Base-by-base conservation (phyloP, 148 eudicot species). In the Camellia sinensis region DNA sequence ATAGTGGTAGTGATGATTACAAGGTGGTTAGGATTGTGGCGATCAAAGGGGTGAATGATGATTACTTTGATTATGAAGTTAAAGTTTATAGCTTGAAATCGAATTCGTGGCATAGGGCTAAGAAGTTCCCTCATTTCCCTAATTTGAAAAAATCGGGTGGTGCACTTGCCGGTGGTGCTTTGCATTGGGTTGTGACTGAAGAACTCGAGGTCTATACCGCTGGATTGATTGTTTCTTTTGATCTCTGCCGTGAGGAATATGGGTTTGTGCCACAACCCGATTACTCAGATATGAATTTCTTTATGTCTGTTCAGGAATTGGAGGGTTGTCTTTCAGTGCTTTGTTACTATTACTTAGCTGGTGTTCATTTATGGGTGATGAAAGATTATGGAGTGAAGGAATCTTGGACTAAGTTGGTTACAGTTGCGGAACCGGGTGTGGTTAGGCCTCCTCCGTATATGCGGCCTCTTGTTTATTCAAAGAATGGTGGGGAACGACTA, bases 331-430 rank as follows among this genome's bases (percentile, higher is more conserved):
- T 89, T 29, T 74, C 73, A 56, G 37, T 84, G 8, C 0, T 85
- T n/a, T n/a, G 85, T 56, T 66, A 75, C 71, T 79, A 81, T 75
- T 19, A 19, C 9, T 18, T 48, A 40, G 53, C 62, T 40, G 22
- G 71, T 48, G 74, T 73, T 67, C 89, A 90, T 62, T 19, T 90
- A 22, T 90, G 93, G 92, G 83, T 89, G 29, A 85, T 89, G 92
- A 78, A 85, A 67, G 82, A 80, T 44, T 89, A 87, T 65, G 90
- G 85, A 43, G 86, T 84, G 54, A 67, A 79, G 54, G 83, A 83
- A 37, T 86, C 90, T 1, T 89, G 92, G 92, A 69, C 72, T n/a
- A 87, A 84, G 80, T 57, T 86, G 77, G 45, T 89, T 12, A 82
- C 87, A 1, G 77, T 84, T 62, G 53, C 52, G 1, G 81, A 79